Evolutionary conservation across 2,329 filamentous ascomycete genomes (phyloP).

Genomic region (Ophiostoma himal-ulmi): DNA sequence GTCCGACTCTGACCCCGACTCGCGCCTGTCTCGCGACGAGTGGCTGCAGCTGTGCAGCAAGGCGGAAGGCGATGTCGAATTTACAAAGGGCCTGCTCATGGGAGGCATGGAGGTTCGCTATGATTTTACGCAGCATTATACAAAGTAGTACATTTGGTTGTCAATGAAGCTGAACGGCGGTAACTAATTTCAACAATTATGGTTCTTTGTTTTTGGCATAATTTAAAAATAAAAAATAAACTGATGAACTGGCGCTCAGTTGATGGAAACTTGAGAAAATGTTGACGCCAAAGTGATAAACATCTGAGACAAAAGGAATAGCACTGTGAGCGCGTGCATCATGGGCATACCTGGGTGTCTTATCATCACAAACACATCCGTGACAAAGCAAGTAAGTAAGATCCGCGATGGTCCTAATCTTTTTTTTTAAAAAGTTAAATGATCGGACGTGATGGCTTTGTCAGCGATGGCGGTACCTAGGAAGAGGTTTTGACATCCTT

Average conservation of each 20-base stretch:
- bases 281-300: too few species aligned
- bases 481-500: slow-evolving; percentile 10
- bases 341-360: too few species aligned
- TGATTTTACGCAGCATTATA: background rate
- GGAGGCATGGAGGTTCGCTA: background rate
- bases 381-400: too few species aligned
- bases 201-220: background rate
- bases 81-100: slow-evolving; percentile 1
- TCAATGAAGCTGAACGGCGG: background rate
- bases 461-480: background rate
- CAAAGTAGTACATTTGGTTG: background rate
- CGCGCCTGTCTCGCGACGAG: slow-evolving; percentile 29
- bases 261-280: too few species aligned
- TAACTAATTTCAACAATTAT: background rate
- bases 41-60: background rate
- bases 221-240: too few species aligned
- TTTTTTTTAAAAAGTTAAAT: too few species aligned
- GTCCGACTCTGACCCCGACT: slow-evolving; percentile 38
- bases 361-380: too few species aligned
- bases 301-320: too few species aligned
- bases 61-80: background rate
- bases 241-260: background rate
- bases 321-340: too few species aligned
- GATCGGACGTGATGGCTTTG: too few species aligned
- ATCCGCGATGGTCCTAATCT: too few species aligned